Conservation (phyloP, 1,284 basidiomycete species). For the Trametes versicolor region DNA sequence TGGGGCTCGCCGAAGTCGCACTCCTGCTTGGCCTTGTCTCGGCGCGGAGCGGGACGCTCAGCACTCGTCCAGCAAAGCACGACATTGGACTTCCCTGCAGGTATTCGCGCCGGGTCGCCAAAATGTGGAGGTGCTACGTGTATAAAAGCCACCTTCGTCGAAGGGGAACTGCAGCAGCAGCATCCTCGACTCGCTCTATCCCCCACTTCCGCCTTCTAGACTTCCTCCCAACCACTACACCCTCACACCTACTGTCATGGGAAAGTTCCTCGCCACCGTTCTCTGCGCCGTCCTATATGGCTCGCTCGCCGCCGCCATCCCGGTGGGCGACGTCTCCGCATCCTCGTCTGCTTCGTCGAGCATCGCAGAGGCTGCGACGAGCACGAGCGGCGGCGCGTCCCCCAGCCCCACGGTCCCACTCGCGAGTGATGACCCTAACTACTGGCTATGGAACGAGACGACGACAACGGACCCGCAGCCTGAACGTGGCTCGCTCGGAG, state of each 20-base stretch:
- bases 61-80: not conserved
- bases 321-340: conserved; percentile 15
- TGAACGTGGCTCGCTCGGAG: conserved; percentile 54
- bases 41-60: conserved; percentile 11
- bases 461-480: conserved; percentile 43
- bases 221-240: not conserved
- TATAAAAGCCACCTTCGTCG: conserved; percentile 3
- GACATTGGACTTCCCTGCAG: not conserved
- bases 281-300: conserved; percentile 30
- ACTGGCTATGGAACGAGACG: conserved; percentile 46
- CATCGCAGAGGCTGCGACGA: conserved; percentile 4
- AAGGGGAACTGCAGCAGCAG: not conserved
- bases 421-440: conserved; percentile 60
- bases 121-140: not conserved
- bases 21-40: not conserved
- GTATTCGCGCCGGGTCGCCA: not conserved
- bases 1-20: not conserved
- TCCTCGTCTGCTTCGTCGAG: conserved; percentile 5
- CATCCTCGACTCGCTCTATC: conserved; percentile 8
- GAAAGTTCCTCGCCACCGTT: conserved; percentile 20
- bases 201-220: not conserved
- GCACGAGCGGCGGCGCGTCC: conserved; percentile 6
- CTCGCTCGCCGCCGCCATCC: conserved; percentile 23
- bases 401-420: conserved; percentile 43
- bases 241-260: conserved; percentile 10